Evolutionary conservation across 2,329 filamentous ascomycete genomes (phyloP).

Genomic region (Nannizzia gypsea): DNA sequence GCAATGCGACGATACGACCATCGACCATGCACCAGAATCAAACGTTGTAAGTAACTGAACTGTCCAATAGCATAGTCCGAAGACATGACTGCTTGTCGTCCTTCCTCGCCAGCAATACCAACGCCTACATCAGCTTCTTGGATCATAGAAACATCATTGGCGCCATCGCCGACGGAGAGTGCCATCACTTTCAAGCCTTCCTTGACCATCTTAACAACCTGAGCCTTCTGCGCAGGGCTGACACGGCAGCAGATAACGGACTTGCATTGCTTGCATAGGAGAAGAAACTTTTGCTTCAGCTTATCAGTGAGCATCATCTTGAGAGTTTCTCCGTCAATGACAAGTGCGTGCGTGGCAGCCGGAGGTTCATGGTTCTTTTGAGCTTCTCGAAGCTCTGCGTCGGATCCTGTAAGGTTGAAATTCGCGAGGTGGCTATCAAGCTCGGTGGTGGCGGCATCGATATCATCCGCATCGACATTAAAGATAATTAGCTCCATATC

Average conservation of each 20-base stretch:
- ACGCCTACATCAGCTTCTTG: slow-evolving; percentile 95
- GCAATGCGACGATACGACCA: slow-evolving; percentile 94
- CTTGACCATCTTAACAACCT: slow-evolving; percentile 95
- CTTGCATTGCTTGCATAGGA: slow-evolving; percentile 94
- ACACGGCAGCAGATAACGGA: slow-evolving; percentile 96
- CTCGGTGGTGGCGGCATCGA: slow-evolving; percentile 53
- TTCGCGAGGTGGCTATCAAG: slow-evolving; percentile 59
- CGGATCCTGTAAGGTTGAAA: slow-evolving; percentile 72
- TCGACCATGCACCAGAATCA: slow-evolving; percentile 80
- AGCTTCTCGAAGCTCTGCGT: slow-evolving; percentile 70
- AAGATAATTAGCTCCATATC: slow-evolving; percentile 94
- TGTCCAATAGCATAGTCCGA: slow-evolving; percentile 93
- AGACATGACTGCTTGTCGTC: slow-evolving; percentile 87
- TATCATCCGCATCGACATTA: slow-evolving; percentile 65
- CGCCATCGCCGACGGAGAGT: slow-evolving; percentile 81
- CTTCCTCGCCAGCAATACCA: slow-evolving; percentile 86
- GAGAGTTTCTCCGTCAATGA: slow-evolving; percentile 90
- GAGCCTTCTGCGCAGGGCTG: slow-evolving; percentile 89
- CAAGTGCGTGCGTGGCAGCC: slow-evolving; percentile 73
- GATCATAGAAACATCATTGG: slow-evolving; percentile 96
- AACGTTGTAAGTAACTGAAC: slow-evolving; percentile 73
- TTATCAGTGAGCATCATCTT: slow-evolving; percentile 73
- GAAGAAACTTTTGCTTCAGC: slow-evolving; percentile 80
- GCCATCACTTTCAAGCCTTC: slow-evolving; percentile 92
- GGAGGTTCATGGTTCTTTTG: slow-evolving; percentile 77